Conservation (phyloP, 208 protist genomes). For the Phytomonas sp. region DNA sequence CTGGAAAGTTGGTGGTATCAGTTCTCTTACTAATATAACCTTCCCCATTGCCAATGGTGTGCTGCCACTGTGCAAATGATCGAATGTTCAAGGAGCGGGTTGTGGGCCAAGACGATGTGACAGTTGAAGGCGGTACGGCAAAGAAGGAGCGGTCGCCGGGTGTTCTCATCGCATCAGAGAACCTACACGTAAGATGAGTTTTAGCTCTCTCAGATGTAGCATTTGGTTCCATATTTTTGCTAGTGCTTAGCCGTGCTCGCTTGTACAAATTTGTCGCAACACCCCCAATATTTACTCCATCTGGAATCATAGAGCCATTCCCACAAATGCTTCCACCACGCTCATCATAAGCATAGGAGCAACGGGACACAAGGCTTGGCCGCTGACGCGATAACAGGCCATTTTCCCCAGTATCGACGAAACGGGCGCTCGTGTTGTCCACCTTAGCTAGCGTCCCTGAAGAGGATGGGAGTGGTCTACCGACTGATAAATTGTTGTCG, state of each 20-base stretch:
- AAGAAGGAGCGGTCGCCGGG: neutral
- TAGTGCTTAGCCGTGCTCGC: neutral
- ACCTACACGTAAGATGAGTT: neutral
- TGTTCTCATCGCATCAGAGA: neutral
- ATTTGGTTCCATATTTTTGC: neutral
- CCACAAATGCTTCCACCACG: neutral
- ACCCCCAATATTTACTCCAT: constrained; percentile 12
- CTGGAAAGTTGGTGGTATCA: neutral
- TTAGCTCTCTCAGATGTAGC: neutral
- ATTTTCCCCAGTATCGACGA: neutral
- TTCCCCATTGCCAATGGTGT: constrained; percentile 19
- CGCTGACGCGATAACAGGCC: constrained; percentile 7
- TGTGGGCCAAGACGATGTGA: constrained; percentile 21
- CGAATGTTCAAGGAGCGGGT: constrained; percentile 58
- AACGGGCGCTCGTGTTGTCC: constrained; percentile 9
- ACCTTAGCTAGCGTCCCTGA: constrained; percentile 11
- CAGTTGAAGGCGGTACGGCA: neutral
- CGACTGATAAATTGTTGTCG: constrained; percentile 7
- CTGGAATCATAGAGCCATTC: neutral
- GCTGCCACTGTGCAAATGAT: constrained; percentile 58
- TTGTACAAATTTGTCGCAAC: neutral
- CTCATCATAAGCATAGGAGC: neutral
- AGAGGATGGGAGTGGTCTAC: constrained; percentile 12
- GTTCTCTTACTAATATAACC: neutral
- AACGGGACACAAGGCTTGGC: constrained; percentile 32